A percentile compares a stretch with the other conserved stretches of the same genome.
Evolutionary conservation across 139 green algal species (phyloP).

Genomic region (Chlamydomonas incerta): DNA sequence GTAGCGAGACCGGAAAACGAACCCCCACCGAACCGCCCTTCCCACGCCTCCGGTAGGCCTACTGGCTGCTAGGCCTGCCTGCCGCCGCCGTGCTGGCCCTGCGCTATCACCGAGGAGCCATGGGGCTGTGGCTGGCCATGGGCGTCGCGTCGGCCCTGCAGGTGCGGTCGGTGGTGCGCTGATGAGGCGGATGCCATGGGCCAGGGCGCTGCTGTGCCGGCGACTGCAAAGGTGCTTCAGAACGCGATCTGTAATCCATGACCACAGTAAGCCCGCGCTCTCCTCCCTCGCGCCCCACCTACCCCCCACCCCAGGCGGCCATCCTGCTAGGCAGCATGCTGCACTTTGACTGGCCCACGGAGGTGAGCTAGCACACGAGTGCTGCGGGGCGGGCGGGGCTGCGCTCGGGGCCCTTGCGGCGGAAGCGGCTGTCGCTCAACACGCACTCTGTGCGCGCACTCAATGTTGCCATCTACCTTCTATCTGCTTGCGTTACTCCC

Average conservation of each 20-base stretch:
- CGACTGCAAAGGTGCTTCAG: background rate
- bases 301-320: background rate
- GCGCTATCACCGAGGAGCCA: background rate
- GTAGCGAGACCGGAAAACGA: background rate
- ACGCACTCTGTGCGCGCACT: no score
- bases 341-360: constrained; percentile 26
- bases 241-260: no score
- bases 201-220: background rate
- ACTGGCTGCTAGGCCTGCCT: constrained; percentile 35
- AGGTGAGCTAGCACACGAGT: background rate
- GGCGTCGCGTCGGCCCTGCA: constrained; percentile 16
- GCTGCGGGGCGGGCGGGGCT: constrained; percentile 19
- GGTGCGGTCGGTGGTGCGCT: no score
- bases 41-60: constrained; percentile 1
- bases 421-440: no score
- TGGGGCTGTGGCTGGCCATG: constrained; percentile 43
- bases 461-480: no score
- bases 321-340: constrained; percentile 8
- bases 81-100: constrained; percentile 1
- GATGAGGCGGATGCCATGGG: background rate
- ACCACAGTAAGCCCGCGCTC: background rate
- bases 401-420: no score
- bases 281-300: background rate
- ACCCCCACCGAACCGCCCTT: no score
- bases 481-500: no score